Base-by-base conservation (phyloP, 768 basidiomycete genomes). In the Mycena galopus region DNA sequence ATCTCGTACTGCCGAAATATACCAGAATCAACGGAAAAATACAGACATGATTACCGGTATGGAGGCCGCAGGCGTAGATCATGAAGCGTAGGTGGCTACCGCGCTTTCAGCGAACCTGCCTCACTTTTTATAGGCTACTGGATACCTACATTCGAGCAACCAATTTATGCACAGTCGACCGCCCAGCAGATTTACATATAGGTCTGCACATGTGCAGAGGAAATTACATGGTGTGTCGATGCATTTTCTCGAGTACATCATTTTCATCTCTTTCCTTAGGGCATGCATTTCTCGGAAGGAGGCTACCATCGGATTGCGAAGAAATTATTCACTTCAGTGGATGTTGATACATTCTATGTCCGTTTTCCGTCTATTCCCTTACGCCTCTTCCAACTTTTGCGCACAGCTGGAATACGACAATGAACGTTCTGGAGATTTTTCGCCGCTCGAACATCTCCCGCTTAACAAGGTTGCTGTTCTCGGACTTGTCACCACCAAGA, bases 61-160 rank as follows among this genome's bases (percentile, higher is more conserved):
- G 90, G 85, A 86, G 77, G 85, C 84, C 29, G 88, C 86, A 51
- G 89, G 88, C 0, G 84, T 89, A 23, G 91, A 94, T 80, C 87
- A 89, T 21, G 89, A 88, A 62, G 87, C 87, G 4, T 59, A 35
- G 21, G 19, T 33, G 12, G 57, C 23, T 37, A 5, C 10, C n/a
- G 19, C 35, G 27, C 30, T 5, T 35, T 12, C 35, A 14, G 35
- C n/a, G 19, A 33, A 12, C 17, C 23, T 33, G n/a, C 56, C 55
- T 35, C n/a, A 58, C n/a, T 33, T 11, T 58, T 58, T 58, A 7
- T 12, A 59, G 57, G 12, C 85, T 94, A 53, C 85, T 95, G 23
- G 88, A 93, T 68, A 88, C 89, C 7, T 94, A 94, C 78, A 89
- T 93, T 78, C 85, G 88, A 61, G 88, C 90, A 25, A 91, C 92